Evolutionary conservation across 495 filamentous ascomycete genomes (phyloP), one percentile per base, ranked within the genome.

Genomic region (Geopyxis carbonaria): DNA sequence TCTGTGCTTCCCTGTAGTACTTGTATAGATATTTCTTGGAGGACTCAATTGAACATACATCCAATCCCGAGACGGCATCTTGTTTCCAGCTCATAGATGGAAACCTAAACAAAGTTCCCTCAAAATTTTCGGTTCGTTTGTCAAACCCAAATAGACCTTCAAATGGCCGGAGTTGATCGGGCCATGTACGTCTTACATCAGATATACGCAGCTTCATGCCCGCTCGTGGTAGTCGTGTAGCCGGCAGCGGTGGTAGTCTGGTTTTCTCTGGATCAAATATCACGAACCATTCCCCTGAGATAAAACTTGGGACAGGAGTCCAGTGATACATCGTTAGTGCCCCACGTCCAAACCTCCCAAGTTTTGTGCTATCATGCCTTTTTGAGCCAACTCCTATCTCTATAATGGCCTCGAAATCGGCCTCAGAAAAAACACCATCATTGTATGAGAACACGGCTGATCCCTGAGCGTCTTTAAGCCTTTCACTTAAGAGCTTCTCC

Each of bases 241-340:
- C 30, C 5, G 44, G 46, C 25, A 55, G 53, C 1, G 19, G 28
- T 2, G 61, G 59, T 16, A 64, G 43, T 20, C 38, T 36, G 4
- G 48, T 19, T 40, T 56, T 46, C 31, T 61, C 59, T 2, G 62
- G 61, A 33, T 64, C 62, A 2, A 64, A 49, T 19, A 64, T 59
- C 5, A 65, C 37, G 19, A 59, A 53, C 9, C 28, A 60, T 19
- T 51, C 52, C 7, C 59, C 59, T 0, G 60, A 60, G 25, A 65
- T 38, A 11, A 64, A 52, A 47, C 60, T 62, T 13, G 62, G 61
- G 8, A 59, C 56, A 28, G 59, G 57, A 27, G 61, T 64, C 51
- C 60, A 65, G 38, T 65, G 62, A 48, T 60, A 65, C 51, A 64
- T 64, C 5, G 57, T 64, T 30, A 63, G 50, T 9, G 59, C 59